A percentile compares a stretch with the other conserved stretches of the same genome.
Evolutionary conservation across 192 early-diverging fungal genomes (phyloP).

Genomic region (Gigaspora rosea): DNA sequence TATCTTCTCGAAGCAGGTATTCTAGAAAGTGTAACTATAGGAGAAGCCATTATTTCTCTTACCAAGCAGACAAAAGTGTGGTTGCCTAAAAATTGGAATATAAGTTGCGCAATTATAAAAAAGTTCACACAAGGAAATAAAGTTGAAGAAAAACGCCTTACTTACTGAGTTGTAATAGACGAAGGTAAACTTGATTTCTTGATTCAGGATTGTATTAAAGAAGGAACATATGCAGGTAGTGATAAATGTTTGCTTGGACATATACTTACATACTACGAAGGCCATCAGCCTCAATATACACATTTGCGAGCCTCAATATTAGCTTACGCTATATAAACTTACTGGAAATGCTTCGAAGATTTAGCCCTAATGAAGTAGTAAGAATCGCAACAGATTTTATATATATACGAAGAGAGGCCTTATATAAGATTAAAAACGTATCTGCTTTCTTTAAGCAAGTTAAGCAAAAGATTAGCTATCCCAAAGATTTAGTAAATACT

Average conservation of each 20-base stretch:
- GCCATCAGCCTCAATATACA: not conserved
- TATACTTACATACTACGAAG: slow-evolving; percentile 16
- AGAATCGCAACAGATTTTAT: slow-evolving; percentile 11
- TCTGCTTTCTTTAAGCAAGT: slow-evolving; percentile 9
- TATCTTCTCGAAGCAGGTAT: slow-evolving; percentile 16
- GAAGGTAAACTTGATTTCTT: slow-evolving; percentile 19
- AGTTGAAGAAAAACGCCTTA: slow-evolving; percentile 8
- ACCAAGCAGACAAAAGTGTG: slow-evolving; percentile 24
- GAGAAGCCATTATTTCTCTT: slow-evolving; percentile 14
- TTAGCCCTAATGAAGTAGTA: slow-evolving; percentile 7
- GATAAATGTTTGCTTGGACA: slow-evolving; percentile 4
- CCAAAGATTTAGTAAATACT: too few relatives aligned
- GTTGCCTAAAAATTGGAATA: slow-evolving; percentile 16
- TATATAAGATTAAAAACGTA: slow-evolving; percentile 18
- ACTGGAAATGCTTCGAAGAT: slow-evolving; percentile 10
- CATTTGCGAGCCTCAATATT: slow-evolving; percentile 9
- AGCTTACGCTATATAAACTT: slow-evolving; percentile 4
- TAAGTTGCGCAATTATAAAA: slow-evolving; percentile 22
- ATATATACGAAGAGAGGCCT: not conserved
- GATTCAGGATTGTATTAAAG: slow-evolving; percentile 3
- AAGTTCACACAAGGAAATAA: slow-evolving; percentile 16
- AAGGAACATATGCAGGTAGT: slow-evolving; percentile 6
- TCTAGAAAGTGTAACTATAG: slow-evolving; percentile 20
- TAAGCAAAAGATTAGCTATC: not conserved
- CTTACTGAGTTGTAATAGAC: slow-evolving; percentile 13